Evolutionary conservation across 1,284 basidiomycete genomes (phyloP).

Genomic region (Marasmius sp.): DNA sequence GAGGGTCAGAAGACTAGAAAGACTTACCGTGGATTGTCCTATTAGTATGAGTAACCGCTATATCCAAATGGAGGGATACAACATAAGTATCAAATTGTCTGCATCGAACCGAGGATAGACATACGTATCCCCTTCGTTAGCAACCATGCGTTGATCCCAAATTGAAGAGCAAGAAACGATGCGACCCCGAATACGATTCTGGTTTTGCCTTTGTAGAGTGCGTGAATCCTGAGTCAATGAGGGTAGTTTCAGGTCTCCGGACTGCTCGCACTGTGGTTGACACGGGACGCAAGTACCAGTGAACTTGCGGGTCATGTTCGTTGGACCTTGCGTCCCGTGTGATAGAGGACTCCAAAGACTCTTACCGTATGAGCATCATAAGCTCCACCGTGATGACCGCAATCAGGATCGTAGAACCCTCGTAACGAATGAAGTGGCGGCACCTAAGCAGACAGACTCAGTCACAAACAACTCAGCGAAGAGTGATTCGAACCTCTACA

Average conservation of each 20-base stretch:
- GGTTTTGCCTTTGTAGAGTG: conserved; percentile 40
- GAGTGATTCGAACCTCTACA: conserved; percentile 15
- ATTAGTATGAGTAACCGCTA: conserved; percentile 33
- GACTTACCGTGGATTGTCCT: conserved; percentile 34
- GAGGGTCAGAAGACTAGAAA: neutral
- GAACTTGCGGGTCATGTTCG: too few species aligned
- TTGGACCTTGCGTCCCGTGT: too few species aligned
- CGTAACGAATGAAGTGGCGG: conserved; percentile 46
- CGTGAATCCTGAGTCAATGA: too few species aligned
- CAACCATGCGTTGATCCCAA: conserved; percentile 47
- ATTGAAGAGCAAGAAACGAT: conserved; percentile 38
- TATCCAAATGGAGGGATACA: neutral
- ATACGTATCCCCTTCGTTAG: conserved; percentile 42
- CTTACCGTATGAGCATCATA: conserved; percentile 57
- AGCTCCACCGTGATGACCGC: conserved; percentile 48
- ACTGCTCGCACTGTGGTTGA: too few species aligned
- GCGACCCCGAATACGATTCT: conserved; percentile 36
- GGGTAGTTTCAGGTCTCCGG: too few species aligned
- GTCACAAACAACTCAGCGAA: neutral
- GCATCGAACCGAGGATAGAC: conserved; percentile 11
- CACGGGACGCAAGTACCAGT: too few species aligned
- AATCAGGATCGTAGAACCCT: conserved; percentile 48
- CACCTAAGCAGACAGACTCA: conserved; percentile 34
- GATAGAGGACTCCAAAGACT: too few species aligned
- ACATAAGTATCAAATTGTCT: neutral